A percentile compares a stretch with the other conserved stretches of the same genome.
Conservation (phyloP, 2,329 filamentous ascomycete species). For the Trichophyton rubrum region DNA sequence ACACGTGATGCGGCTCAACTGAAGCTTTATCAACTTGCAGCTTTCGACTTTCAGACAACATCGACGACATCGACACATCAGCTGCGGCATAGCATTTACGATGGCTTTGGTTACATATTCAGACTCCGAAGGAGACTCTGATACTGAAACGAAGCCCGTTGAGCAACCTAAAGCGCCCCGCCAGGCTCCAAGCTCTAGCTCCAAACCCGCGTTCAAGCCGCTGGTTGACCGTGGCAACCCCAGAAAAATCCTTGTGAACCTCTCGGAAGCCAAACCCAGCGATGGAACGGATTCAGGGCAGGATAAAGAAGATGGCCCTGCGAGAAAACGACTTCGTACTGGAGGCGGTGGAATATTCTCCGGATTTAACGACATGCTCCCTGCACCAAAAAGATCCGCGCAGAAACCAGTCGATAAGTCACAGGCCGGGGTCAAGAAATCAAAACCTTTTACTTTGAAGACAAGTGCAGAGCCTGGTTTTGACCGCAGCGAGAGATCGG, state of each 20-base stretch:
- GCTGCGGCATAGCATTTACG: neutral
- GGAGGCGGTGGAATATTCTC: conserved; percentile 50
- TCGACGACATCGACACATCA: neutral
- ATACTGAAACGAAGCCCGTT: conserved; percentile 24
- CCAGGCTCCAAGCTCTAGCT: conserved; percentile 6
- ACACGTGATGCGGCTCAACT: neutral
- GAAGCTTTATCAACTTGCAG: neutral
- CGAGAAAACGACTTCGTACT: conserved; percentile 7
- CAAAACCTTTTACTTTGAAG: conserved; percentile 57
- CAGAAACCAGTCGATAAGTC: conserved; percentile 10
- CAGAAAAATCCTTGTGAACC: conserved; percentile 63
- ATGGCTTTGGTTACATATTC: conserved; percentile 79
- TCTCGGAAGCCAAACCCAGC: conserved; percentile 44
- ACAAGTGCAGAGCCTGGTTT: conserved; percentile 77
- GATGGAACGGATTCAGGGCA: conserved; percentile 26
- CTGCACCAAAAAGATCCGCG: conserved; percentile 56
- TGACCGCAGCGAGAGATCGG: conserved; percentile 45
- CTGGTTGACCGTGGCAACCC: conserved; percentile 70
- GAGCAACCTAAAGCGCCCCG: conserved; percentile 7
- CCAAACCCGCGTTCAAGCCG: conserved; percentile 50
- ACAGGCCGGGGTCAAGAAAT: conserved; percentile 20
- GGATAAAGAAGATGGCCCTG: conserved; percentile 16
- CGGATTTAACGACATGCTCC: conserved; percentile 76
- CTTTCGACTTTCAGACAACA: neutral
- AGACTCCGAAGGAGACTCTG: conserved; percentile 54